phyloP scores from a whole-genome alignment of 2,329 filamentous ascomycete genomes.

The Myriosclerotinia curreyana region DNA sequence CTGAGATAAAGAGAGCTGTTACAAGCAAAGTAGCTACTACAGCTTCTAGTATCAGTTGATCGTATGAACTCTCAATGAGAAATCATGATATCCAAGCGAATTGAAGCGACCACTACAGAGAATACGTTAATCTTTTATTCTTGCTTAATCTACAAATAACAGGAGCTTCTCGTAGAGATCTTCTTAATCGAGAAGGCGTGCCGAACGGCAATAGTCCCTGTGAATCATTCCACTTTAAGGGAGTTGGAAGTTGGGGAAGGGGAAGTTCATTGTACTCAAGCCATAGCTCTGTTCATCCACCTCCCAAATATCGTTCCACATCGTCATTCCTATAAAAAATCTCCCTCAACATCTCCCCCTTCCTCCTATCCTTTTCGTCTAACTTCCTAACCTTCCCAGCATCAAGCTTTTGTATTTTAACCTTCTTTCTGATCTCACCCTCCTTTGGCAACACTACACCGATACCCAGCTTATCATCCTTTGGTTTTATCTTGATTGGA shows the following conservation, averaged over 20 bases:
- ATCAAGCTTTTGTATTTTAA: conserved; percentile 54
- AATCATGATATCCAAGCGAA: background rate
- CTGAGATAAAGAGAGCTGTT: background rate
- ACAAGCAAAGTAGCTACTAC: background rate
- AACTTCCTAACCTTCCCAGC: conserved; percentile 66
- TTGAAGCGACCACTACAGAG: background rate
- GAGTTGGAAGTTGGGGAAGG: background rate
- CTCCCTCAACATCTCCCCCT: conserved; percentile 60
- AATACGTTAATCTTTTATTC: background rate
- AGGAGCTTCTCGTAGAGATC: background rate
- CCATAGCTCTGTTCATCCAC: background rate
- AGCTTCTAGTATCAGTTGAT: background rate
- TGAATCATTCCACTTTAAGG: background rate
- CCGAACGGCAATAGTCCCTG: background rate
- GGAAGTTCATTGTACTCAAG: background rate
- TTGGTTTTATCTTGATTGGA: conserved; percentile 67
- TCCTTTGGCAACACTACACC: conserved; percentile 51
- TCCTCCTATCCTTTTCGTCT: conserved; percentile 60
- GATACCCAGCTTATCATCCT: conserved; percentile 72
- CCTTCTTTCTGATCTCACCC: conserved; percentile 41
- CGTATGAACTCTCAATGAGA: background rate
- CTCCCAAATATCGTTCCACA: conserved; percentile 61
- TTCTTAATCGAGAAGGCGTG: no score
- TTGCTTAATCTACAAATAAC: background rate
- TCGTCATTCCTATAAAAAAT: conserved; percentile 76